phyloP scores from a whole-genome alignment of 345 rosid species.

The sweet orange (Citrus sinensis) region DNA sequence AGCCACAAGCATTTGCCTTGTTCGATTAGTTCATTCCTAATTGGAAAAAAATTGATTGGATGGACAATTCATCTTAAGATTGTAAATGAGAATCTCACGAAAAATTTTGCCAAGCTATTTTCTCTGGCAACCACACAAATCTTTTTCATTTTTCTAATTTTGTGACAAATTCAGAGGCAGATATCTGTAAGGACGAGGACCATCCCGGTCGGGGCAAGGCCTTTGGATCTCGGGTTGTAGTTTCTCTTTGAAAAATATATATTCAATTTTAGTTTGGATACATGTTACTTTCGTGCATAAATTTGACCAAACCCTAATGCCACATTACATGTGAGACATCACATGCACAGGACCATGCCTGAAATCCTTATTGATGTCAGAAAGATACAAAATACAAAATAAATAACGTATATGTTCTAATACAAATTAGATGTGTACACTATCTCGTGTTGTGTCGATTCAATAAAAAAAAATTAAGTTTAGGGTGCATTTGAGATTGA shows the following conservation, averaged over 20 bases:
- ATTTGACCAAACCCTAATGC: not conserved
- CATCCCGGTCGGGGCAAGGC: not conserved
- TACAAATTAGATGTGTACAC: not conserved
- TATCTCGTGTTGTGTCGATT: too few relatives aligned
- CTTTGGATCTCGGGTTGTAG: not conserved
- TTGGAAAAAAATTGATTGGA: not conserved
- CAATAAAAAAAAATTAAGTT: too few relatives aligned
- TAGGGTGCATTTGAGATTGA: too few relatives aligned
- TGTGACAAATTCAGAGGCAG: not conserved
- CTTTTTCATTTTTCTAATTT: too few relatives aligned
- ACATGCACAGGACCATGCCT: not conserved
- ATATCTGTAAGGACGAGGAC: not conserved
- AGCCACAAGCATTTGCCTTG: too few relatives aligned
- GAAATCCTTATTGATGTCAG: too few relatives aligned
- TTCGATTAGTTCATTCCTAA: too few relatives aligned
- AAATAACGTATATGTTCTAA: not conserved
- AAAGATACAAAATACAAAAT: not conserved
- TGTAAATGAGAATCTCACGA: not conserved
- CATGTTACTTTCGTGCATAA: conserved; percentile 7
- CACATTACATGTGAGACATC: not conserved
- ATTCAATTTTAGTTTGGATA: not conserved
- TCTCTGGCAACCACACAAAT: not conserved
- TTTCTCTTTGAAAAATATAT: too few relatives aligned
- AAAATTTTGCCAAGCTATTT: not conserved
- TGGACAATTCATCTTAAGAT: not conserved